Conservation (phyloP, 2,329 filamentous ascomycete genomes). For the Aspergillus tubingensis region DNA sequence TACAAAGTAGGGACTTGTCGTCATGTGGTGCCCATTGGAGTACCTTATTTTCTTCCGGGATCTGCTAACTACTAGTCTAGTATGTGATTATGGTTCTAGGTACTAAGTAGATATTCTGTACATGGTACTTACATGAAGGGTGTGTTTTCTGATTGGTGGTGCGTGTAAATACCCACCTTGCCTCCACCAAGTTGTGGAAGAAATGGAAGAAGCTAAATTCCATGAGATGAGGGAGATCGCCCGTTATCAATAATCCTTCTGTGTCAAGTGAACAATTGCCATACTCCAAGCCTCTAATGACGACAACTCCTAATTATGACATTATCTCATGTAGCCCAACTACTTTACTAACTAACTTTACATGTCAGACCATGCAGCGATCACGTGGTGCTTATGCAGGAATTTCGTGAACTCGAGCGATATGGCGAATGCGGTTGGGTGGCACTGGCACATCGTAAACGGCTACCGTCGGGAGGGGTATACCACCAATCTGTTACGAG, state of each 20-base stretch:
- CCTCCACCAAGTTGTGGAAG: neutral
- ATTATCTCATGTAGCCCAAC: too few relatives aligned
- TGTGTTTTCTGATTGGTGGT: neutral
- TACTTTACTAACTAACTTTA: neutral
- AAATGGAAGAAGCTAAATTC: neutral
- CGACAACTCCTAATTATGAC: too few relatives aligned
- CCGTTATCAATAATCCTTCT: neutral
- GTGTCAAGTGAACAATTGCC: neutral
- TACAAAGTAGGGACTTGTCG: too few relatives aligned
- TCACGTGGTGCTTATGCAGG: neutral
- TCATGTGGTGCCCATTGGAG: too few relatives aligned
- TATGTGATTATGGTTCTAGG: too few relatives aligned
- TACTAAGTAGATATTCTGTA: too few relatives aligned
- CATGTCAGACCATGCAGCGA: neutral
- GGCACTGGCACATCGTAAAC: neutral
- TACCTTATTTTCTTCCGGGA: too few relatives aligned
- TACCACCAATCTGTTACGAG: slow-evolving; percentile 20
- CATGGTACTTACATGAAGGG: too few relatives aligned
- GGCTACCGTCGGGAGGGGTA: slow-evolving; percentile 16
- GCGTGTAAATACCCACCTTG: neutral
- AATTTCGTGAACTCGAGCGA: neutral
- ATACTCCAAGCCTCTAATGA: neutral
- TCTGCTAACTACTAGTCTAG: too few relatives aligned
- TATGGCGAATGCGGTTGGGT: neutral
- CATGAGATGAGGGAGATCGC: neutral